These are phyloP conservation scores for Tieghemiomyces parasiticus DNA, from an alignment of 192 early-diverging fungal species.

Conservation along the genomic window DNA sequence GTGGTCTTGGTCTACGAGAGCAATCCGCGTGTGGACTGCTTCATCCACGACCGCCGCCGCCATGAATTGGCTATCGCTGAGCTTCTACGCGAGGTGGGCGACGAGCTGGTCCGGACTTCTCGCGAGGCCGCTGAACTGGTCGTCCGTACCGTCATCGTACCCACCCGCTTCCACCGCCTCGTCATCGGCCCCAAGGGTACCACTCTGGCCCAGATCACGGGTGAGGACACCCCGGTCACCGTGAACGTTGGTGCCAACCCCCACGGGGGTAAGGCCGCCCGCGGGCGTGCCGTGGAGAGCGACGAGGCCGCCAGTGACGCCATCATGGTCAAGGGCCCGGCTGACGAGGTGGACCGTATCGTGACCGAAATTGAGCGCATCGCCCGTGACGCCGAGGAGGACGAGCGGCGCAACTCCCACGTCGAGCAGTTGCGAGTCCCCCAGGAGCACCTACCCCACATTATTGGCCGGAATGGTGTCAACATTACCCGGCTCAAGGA, in stretches of 20 bases:
- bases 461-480: conserved; percentile 86
- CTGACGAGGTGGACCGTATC: conserved; percentile 57
- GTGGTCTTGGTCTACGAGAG: conserved; percentile 69
- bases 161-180: conserved; percentile 55
- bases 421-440: conserved; percentile 58
- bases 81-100: conserved; percentile 30
- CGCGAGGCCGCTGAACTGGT: conserved; percentile 46
- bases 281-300: no score
- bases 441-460: conserved; percentile 40
- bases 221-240: conserved; percentile 22
- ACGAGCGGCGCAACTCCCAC: conserved; percentile 55
- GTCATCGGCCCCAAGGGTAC: conserved; percentile 65
- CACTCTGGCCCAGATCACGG: conserved; percentile 56
- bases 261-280: not conserved
- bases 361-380: conserved; percentile 47
- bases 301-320: conserved; percentile 20
- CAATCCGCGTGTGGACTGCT: conserved; percentile 26
- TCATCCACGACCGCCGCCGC: conserved; percentile 25
- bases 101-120: conserved; percentile 53
- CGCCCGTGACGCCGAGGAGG: conserved; percentile 50
- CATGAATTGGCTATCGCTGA: conserved; percentile 39
- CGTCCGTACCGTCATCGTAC: conserved; percentile 40
- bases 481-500: conserved; percentile 64
- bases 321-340: conserved; percentile 67
- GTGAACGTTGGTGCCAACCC: not conserved